A percentile compares a stretch with the other conserved stretches of the same genome.
phyloP scores from a whole-genome alignment of 2,329 filamentous ascomycete genomes.

The Diaporthe citriasiana region DNA sequence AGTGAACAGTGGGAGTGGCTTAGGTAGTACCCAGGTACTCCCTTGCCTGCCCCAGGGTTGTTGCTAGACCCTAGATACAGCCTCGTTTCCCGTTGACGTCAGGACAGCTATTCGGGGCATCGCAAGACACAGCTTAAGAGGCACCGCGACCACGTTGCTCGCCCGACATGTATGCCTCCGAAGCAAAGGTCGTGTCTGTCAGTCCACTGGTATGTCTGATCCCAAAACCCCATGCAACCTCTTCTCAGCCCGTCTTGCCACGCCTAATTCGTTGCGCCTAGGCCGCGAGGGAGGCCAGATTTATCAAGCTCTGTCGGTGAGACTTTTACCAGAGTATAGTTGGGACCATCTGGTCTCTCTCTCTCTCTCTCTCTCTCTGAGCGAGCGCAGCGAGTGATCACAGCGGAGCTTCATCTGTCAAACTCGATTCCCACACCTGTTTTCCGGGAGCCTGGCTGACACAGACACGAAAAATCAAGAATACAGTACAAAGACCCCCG shows the following conservation, averaged over 20 bases:
- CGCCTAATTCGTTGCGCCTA: slow-evolving; percentile 46
- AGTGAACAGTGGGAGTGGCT: too few relatives aligned
- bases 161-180: slow-evolving; percentile 56
- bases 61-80: too few relatives aligned
- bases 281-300: slow-evolving; percentile 67
- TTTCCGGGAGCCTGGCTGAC: slow-evolving; percentile 31
- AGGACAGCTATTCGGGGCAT: background rate
- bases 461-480: slow-evolving; percentile 52
- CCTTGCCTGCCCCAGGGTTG: too few relatives aligned
- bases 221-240: background rate
- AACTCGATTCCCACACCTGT: background rate
- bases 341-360: too few relatives aligned
- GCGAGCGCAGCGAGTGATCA: background rate
- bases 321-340: too few relatives aligned
- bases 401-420: slow-evolving; percentile 4
- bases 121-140: background rate
- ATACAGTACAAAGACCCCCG: slow-evolving; percentile 75
- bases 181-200: slow-evolving; percentile 60
- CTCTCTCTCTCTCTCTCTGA: background rate
- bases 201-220: slow-evolving; percentile 58
- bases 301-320: slow-evolving; percentile 73
- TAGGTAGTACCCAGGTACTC: too few relatives aligned
- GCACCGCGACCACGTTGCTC: background rate
- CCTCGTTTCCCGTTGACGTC: slow-evolving; percentile 37
- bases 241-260: slow-evolving; percentile 26